Evolutionary conservation across 176 grass and related monocot species (phyloP).

Genomic region (Oryza coarctata): DNA sequence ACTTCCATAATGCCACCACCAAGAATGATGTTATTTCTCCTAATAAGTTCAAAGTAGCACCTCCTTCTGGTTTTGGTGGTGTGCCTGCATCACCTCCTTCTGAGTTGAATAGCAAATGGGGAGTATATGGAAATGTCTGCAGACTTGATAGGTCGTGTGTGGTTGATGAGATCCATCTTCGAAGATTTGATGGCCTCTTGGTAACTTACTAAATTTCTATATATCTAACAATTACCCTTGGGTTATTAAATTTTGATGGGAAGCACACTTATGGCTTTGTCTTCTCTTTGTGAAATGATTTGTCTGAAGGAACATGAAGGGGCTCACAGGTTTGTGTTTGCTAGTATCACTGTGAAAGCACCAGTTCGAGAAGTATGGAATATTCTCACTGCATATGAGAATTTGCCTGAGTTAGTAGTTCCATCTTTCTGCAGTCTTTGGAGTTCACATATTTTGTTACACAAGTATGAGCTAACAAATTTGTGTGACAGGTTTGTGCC

Average conservation of each 20-base stretch:
- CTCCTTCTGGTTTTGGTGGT: conserved; percentile 37
- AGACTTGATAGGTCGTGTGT: conserved; percentile 81
- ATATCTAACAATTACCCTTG: background rate
- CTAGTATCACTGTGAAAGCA: conserved; percentile 95
- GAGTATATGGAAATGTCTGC: conserved; percentile 90
- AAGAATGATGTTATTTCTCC: conserved; percentile 37
- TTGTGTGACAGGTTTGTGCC: conserved; percentile 78
- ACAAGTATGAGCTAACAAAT: conserved; percentile 37
- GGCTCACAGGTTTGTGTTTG: conserved; percentile 86
- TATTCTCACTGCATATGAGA: conserved; percentile 86
- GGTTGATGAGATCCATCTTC: conserved; percentile 95
- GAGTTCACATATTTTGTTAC: conserved; percentile 32
- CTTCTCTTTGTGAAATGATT: conserved; percentile 36
- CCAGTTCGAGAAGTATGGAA: conserved; percentile 93
- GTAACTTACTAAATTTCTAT: conserved; percentile 54
- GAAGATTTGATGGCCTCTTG: conserved; percentile 87
- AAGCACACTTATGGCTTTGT: conserved; percentile 31
- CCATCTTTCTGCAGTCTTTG: conserved; percentile 30
- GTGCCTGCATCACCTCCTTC: conserved; percentile 45
- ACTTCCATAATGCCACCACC: conserved; percentile 13
- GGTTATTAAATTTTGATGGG: conserved; percentile 6
- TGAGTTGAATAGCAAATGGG: conserved; percentile 66
- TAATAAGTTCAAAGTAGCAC: conserved; percentile 47
- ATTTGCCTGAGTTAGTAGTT: conserved; percentile 79
- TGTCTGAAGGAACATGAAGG: conserved; percentile 86